Percentiles rank a stretch among this genome's conserved stretches.
Conservation (phyloP, 441 rosid species). For the Euphorbia schlechtendalii region DNA sequence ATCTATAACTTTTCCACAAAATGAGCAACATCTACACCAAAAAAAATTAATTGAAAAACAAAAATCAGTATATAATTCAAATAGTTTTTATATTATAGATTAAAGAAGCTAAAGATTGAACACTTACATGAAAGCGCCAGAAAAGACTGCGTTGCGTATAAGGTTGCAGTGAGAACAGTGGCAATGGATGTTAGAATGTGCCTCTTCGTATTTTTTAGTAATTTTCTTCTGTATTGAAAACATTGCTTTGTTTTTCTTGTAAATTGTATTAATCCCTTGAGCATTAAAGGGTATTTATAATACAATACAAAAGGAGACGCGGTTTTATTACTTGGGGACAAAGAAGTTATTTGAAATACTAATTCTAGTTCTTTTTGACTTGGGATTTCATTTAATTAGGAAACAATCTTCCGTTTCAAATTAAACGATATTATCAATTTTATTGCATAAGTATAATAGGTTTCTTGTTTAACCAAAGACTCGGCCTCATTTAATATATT, state of each 20-base stretch:
- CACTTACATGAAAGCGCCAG: neutral
- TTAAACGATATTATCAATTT: too few species aligned
- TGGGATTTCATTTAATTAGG: too few species aligned
- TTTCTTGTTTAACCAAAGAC: too few species aligned
- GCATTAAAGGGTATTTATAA: neutral
- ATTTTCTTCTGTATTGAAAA: neutral
- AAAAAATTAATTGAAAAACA: neutral
- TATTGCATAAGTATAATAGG: too few species aligned
- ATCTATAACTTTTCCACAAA: neutral
- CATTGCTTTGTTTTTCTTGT: neutral
- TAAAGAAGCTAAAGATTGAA: too few species aligned
- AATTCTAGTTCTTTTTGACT: too few species aligned
- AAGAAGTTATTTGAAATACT: neutral
- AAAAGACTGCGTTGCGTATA: neutral
- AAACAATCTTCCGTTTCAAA: too few species aligned
- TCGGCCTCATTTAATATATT: too few species aligned
- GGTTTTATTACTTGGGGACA: slow-evolving; percentile 1
- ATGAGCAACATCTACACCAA: neutral
- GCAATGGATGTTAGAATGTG: neutral
- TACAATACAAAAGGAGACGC: neutral
- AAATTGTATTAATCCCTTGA: neutral
- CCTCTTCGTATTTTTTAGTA: too few species aligned
- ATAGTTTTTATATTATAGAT: too few species aligned
- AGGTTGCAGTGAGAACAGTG: neutral
- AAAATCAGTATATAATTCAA: too few species aligned